Conservation (phyloP, 176 grass and related monocot species). For the Urochloa ruziziensis region DNA sequence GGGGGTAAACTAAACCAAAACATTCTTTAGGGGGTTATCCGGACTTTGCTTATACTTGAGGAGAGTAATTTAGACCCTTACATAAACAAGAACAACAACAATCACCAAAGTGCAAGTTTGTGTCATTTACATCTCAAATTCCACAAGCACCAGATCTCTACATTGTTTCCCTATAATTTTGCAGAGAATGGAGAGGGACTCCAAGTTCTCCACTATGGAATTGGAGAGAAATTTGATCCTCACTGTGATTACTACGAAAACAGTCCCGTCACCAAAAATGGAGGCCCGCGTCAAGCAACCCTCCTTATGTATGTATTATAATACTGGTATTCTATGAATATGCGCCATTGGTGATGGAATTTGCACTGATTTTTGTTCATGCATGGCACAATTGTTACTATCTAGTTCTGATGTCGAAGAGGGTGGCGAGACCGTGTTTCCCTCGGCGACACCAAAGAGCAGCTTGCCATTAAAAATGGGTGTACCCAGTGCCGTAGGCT, state of each 20-base stretch:
- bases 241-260: conserved; percentile 83
- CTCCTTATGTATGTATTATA: conserved; percentile 83
- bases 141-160: not conserved
- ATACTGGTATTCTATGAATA: not conserved
- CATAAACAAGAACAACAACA: not conserved
- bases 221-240: conserved; percentile 85
- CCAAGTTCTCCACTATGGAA: conserved; percentile 94
- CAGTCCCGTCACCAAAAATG: conserved; percentile 61
- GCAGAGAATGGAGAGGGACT: conserved; percentile 85
- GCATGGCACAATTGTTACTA: conserved; percentile 17
- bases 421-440: conserved; percentile 90
- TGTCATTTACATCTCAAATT: not conserved
- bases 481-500: too few relatives aligned
- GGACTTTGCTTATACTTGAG: too few relatives aligned
- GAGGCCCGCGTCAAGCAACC: conserved; percentile 84
- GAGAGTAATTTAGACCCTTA: too few relatives aligned
- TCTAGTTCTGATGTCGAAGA: conserved; percentile 91
- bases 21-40: too few relatives aligned
- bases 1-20: too few relatives aligned
- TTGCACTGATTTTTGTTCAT: conserved; percentile 23
- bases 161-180: conserved; percentile 16
- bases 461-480: too few relatives aligned
- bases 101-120: not conserved
- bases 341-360: not conserved
- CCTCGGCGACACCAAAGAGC: conserved; percentile 60